A percentile compares a stretch with the other conserved stretches of the same genome.
These are phyloP conservation scores for Aspergillus jensenii DNA, from an alignment of 2,329 filamentous ascomycete genomes.

Conservation along the genomic window DNA sequence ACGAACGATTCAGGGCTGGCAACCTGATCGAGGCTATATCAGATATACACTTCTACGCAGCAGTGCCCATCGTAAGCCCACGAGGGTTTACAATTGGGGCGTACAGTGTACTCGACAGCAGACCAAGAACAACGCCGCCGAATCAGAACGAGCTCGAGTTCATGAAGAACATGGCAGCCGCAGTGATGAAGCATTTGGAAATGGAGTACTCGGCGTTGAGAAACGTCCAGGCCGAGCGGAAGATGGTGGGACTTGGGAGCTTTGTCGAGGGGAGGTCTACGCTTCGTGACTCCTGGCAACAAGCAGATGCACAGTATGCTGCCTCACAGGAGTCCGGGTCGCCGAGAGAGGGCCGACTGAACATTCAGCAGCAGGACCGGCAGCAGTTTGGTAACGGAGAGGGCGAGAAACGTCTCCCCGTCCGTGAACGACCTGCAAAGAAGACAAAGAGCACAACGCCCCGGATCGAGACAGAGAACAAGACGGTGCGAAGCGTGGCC, in stretches of 20 bases:
- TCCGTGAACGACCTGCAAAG: too few species aligned
- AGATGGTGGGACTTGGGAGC: conserved; percentile 39
- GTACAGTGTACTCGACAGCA: conserved; percentile 58
- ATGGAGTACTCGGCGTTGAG: conserved; percentile 51
- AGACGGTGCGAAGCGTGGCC: too few species aligned
- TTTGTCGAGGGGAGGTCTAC: conserved; percentile 47
- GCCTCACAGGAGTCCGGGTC: too few species aligned
- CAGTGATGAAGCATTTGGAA: conserved; percentile 60
- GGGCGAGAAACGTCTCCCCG: too few species aligned
- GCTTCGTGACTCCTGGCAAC: conserved; percentile 14
- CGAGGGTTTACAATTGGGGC: conserved; percentile 57
- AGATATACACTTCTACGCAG: conserved; percentile 51
- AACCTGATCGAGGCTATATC: neutral
- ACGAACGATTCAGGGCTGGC: conserved; percentile 29
- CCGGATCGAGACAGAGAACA: too few species aligned
- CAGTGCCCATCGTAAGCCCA: conserved; percentile 58
- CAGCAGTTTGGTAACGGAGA: too few species aligned
- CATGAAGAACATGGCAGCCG: conserved; percentile 56
- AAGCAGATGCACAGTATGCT: too few species aligned
- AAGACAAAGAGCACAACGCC: too few species aligned
- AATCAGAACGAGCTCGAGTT: conserved; percentile 37
- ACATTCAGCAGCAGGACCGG: too few species aligned
- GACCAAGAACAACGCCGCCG: conserved; percentile 46
- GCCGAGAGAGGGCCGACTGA: too few species aligned
- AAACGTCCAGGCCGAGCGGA: conserved; percentile 17